Percentiles rank a stretch among this genome's conserved stretches.
Evolutionary conservation across 148 eudicot genomes (phyloP).

Genomic region (Heliosperma pusillum): DNA sequence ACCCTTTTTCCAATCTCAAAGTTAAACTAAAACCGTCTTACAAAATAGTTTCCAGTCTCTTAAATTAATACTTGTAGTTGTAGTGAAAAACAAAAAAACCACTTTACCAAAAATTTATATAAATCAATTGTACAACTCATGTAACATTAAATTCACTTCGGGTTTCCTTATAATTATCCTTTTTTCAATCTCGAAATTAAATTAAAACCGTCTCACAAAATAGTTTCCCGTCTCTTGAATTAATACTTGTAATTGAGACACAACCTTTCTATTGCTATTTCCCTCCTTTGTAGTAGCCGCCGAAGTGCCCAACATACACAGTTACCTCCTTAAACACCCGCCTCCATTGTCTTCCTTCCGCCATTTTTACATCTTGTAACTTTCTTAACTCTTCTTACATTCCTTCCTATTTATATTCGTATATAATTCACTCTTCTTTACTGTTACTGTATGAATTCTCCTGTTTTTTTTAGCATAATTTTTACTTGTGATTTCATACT

Average conservation of each 20-base stretch:
- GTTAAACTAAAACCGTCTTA: no score
- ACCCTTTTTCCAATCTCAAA: no score
- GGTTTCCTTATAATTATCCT: no score
- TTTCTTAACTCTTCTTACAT: background rate
- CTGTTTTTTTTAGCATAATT: background rate
- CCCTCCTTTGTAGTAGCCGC: slow-evolving; percentile 12
- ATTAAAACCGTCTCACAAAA: background rate
- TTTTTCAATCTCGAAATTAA: no score
- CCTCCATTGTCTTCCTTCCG: background rate
- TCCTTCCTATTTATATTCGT: background rate
- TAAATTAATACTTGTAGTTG: no score
- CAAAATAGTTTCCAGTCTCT: no score
- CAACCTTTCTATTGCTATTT: background rate
- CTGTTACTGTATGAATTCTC: background rate
- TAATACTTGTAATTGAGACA: background rate
- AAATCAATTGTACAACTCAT: no score
- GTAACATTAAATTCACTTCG: no score
- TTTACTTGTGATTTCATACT: background rate
- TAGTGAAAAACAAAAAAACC: no score
- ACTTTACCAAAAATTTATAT: no score
- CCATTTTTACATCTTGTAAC: background rate
- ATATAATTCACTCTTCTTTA: background rate
- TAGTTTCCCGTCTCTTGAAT: no score
- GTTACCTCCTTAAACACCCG: background rate
- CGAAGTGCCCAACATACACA: background rate